These are phyloP conservation scores for Monosporascus sp. DNA, from an alignment of 2,329 filamentous ascomycete genomes.

Conservation along the genomic window DNA sequence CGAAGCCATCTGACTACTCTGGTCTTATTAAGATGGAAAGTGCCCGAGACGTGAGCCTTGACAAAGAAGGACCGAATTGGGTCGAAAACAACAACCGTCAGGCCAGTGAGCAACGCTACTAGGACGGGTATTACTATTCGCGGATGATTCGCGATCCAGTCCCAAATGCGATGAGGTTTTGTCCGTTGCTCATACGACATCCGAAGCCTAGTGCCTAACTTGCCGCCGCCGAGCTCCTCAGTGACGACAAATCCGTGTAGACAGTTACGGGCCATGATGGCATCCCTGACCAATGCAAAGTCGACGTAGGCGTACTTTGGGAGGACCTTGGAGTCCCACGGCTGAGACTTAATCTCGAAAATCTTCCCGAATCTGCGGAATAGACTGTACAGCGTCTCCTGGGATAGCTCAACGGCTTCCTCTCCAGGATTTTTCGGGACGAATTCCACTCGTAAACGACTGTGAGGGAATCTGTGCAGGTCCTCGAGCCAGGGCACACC, in stretches of 20 bases:
- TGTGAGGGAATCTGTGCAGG: slow-evolving; percentile 73
- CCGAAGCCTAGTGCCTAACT: slow-evolving; percentile 68
- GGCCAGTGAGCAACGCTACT: slow-evolving; percentile 72
- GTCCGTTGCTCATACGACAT: slow-evolving; percentile 77
- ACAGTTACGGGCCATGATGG: slow-evolving; percentile 87
- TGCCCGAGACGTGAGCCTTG: slow-evolving; percentile 75
- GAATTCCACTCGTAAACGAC: slow-evolving; percentile 77
- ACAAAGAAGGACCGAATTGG: slow-evolving; percentile 93
- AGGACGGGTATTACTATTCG: slow-evolving; percentile 79
- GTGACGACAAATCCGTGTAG: slow-evolving; percentile 76
- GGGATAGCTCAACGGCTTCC: slow-evolving; percentile 70
- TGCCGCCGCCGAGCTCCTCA: slow-evolving; percentile 67
- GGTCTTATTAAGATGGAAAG: slow-evolving; percentile 69
- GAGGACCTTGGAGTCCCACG: slow-evolving; percentile 77
- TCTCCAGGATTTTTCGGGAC: slow-evolving; percentile 66
- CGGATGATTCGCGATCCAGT: slow-evolving; percentile 83
- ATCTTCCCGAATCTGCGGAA: slow-evolving; percentile 91
- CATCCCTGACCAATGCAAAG: slow-evolving; percentile 66
- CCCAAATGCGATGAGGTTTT: slow-evolving; percentile 73
- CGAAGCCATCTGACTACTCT: slow-evolving; percentile 76
- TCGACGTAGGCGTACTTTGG: slow-evolving; percentile 78
- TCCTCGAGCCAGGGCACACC: slow-evolving; percentile 95
- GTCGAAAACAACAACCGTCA: slow-evolving; percentile 87
- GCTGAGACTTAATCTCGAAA: slow-evolving; percentile 74
- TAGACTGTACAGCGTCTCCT: slow-evolving; percentile 80